Conservation (phyloP, 805 yeast species). For the Phaffomyces thermotolerans region DNA sequence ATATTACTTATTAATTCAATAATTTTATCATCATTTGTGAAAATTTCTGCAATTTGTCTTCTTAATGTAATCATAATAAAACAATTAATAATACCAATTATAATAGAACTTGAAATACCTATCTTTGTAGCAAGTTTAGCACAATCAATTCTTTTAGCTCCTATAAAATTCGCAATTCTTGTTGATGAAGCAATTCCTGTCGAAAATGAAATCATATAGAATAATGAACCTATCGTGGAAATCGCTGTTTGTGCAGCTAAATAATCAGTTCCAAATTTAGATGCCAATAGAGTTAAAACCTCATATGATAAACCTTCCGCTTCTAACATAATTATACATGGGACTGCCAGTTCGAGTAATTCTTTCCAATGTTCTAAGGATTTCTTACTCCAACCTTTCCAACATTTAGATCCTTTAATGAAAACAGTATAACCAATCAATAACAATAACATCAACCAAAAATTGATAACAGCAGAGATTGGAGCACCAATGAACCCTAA, state of each 20-base stretch:
- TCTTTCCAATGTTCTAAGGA: slow-evolving; percentile 47
- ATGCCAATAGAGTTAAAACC: slow-evolving; percentile 58
- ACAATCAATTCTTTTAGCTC: slow-evolving; percentile 42
- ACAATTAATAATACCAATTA: slow-evolving; percentile 46
- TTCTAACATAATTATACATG: slow-evolving; percentile 69
- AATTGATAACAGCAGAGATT: slow-evolving; percentile 61
- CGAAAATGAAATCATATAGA: slow-evolving; percentile 68
- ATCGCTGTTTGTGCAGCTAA: slow-evolving; percentile 72
- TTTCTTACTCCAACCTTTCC: slow-evolving; percentile 36
- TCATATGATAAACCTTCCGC: slow-evolving; percentile 75
- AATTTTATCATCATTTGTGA: slow-evolving; percentile 56
- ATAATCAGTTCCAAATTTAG: slow-evolving; percentile 59
- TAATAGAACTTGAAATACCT: slow-evolving; percentile 35
- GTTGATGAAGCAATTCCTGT: slow-evolving; percentile 65
- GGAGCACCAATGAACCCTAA: slow-evolving; percentile 82
- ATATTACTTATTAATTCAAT: slow-evolving; percentile 43
- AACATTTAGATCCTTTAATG: slow-evolving; percentile 55
- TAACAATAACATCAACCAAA: slow-evolving; percentile 52
- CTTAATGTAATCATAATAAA: slow-evolving; percentile 42
- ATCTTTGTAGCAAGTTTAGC: slow-evolving; percentile 41
- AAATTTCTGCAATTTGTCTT: slow-evolving; percentile 44
- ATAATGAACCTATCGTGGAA: slow-evolving; percentile 54
- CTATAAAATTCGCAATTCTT: slow-evolving; percentile 65
- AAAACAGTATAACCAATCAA: slow-evolving; percentile 23
- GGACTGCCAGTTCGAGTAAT: slow-evolving; percentile 50